Evolutionary conservation across 1,284 basidiomycete species (phyloP).

Genomic region (Chalciporus sp.): DNA sequence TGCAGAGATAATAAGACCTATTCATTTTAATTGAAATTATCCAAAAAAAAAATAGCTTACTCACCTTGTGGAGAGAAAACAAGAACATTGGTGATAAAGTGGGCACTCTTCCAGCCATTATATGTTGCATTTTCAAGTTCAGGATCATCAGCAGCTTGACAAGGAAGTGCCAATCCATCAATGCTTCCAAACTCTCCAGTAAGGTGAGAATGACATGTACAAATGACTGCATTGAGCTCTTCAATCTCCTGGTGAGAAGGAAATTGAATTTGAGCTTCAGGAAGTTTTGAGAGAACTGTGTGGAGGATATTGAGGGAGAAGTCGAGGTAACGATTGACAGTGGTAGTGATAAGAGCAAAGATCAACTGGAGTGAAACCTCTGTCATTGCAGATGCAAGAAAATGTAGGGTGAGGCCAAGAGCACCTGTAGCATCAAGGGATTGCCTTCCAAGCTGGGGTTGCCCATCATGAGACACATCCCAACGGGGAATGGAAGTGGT

Average conservation of each 20-base stretch:
- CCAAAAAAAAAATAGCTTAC: too few species aligned
- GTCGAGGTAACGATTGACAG: conserved; percentile 32
- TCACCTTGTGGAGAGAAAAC: conserved; percentile 28
- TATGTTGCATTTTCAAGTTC: conserved; percentile 50
- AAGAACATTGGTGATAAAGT: conserved; percentile 32
- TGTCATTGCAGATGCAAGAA: conserved; percentile 43
- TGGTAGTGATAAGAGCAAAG: too few species aligned
- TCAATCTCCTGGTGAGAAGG: conserved; percentile 35
- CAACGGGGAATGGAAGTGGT: conserved; percentile 35
- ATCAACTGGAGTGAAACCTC: conserved; percentile 39
- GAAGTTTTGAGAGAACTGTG: conserved; percentile 33
- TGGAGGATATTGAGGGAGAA: conserved; percentile 39
- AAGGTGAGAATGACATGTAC: conserved; percentile 32
- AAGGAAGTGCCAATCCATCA: conserved; percentile 10
- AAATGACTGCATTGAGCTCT: conserved; percentile 27
- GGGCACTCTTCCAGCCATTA: conserved; percentile 47
- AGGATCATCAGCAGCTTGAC: conserved; percentile 24
- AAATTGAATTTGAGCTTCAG: conserved; percentile 40
- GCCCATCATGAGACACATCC: too few species aligned
- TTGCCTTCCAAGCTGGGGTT: too few species aligned
- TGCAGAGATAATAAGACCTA: conserved; percentile 33
- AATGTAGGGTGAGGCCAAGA: conserved; percentile 49
- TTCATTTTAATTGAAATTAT: too few species aligned
- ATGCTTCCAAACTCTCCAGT: conserved; percentile 10
- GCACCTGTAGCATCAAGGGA: conserved; percentile 51